Conservation (phyloP, 805 yeast species). For the Lipomyces yamanashiensis region DNA sequence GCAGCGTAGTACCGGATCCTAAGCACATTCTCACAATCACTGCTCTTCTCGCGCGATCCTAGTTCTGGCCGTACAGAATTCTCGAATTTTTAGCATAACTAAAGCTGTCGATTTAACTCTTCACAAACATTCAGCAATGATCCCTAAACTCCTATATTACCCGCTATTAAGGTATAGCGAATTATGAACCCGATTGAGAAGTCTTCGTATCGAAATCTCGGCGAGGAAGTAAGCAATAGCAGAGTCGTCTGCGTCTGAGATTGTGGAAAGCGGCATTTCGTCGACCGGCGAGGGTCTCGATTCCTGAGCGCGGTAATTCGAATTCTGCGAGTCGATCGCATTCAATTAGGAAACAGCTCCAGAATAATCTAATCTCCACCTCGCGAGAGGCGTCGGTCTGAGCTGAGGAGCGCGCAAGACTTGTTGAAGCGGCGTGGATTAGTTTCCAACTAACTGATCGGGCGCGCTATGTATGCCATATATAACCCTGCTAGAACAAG, state of each 20-base stretch:
- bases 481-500: conserved; percentile 10
- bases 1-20: conserved; percentile 17
- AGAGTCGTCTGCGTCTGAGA: conserved; percentile 6
- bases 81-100: conserved; percentile 18
- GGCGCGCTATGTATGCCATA: conserved; percentile 14
- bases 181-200: conserved; percentile 21
- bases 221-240: conserved; percentile 13
- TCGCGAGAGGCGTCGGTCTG: background rate
- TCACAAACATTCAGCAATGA: conserved; percentile 11
- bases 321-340: conserved; percentile 21
- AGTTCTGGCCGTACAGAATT: conserved; percentile 9
- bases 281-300: conserved; percentile 21
- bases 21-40: conserved; percentile 6
- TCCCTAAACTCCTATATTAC: background rate
- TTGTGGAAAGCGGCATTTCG: conserved; percentile 14
- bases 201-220: conserved; percentile 15
- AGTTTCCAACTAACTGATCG: conserved; percentile 13
- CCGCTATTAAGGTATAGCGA: conserved; percentile 1
- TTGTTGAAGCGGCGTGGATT: conserved; percentile 16
- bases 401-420: background rate
- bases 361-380: conserved; percentile 6
- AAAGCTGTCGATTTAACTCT: conserved; percentile 23
- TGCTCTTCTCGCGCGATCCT: background rate
- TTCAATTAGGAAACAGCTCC: conserved; percentile 23
- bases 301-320: conserved; percentile 18